Evolutionary conservation across 2,329 filamentous ascomycete genomes (phyloP), one percentile per base, ranked within the genome.

Genomic region (Penicillium concentricum): DNA sequence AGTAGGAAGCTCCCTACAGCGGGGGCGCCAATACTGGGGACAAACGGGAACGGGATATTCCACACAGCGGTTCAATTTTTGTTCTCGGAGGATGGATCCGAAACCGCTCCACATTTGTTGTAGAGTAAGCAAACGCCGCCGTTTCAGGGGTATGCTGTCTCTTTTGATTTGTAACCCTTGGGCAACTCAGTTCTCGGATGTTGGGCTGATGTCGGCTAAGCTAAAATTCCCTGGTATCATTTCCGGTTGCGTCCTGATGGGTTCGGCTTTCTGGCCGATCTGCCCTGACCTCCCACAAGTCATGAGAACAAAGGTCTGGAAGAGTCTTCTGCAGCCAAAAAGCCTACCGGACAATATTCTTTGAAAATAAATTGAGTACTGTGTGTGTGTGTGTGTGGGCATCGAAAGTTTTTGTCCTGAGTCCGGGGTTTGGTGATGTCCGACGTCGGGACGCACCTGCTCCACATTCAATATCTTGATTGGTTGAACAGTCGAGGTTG

Each of bases 221-320:
- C 16, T 41, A n/a, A 42, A 49, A 50, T 49, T 53, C 5, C 22
- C 39, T 34, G 43, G 34, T 7, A 16, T 43, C 44, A 37, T 45
- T 49, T 47, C 54, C 58, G 54, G 51, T 51, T 45, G 54, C 47
- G 39, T 52, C n/a, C 28, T 35, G 47, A 37, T 32, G 28, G n/a
- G 37, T 48, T 57, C 61, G 61, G 61, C 54, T 46, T 58, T 61
- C 45, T 61, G 18, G 49, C 61, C 61, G 61, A 63, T 44, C 38
- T 47, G 22, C 18, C 7, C 26, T 38, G 38, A 43, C 26, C 32
- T 20, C 28, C 38, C 18, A 20, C 15, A 20, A 30, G 30, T 28
- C 39, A 32, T 39, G 35, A 48, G 30, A 26, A 34, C 10, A 47
- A 13, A 6, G 18, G 34, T 13, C 15, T 16, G 10, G 18, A 43